Evolutionary conservation across 2,329 filamentous ascomycete species (phyloP), one percentile per base, ranked within the genome.

Genomic region (Aspergillus sp.): DNA sequence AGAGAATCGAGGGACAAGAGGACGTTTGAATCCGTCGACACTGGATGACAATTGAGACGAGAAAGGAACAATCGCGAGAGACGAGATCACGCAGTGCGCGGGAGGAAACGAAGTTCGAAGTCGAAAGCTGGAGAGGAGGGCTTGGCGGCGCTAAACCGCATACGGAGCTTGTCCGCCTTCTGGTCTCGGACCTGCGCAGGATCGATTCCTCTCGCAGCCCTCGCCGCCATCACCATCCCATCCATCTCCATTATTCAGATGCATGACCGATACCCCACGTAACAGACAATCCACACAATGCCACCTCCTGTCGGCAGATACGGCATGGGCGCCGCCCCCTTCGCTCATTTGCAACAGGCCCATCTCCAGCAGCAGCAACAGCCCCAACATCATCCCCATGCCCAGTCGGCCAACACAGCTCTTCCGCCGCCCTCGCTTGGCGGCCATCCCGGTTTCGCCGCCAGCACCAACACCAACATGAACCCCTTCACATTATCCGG

Each of bases 371-470:
- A 75, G 52, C 74, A 77, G 51, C 75, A 74, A 45, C 66, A 57
- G 48, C 47, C 55, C 42, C 75, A 77, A 53, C 76, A 79, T 47
- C 74, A 73, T 58, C 62, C 67, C 16, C 71, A 74, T 53, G 62
- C 76, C 47, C 76, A 77, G 63, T 71, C 73, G 41, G 71, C 73
- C 63, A 76, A 72, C 55, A 68, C 73, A 45, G 74, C 74, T 47
- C 74, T 82, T 3, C 79, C 79, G 49, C 78, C 79, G 56, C 81
- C 82, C 50, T 80, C 78, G 43, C 76, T 92, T 51, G 81, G 82
- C 58, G 79, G 81, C 54, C 88, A 89, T 68, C 84, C 88, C 47
- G 82, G 80, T 51, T 95, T 94, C 70, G 83, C 85, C 13, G 65
- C 73, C 35, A 72, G 67, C 57, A 85, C 85, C 54, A 88, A 86